Evolutionary conservation across 1,139 yeast genomes (phyloP).

Genomic region (Hyphopichia wangnamkhiaoensis): DNA sequence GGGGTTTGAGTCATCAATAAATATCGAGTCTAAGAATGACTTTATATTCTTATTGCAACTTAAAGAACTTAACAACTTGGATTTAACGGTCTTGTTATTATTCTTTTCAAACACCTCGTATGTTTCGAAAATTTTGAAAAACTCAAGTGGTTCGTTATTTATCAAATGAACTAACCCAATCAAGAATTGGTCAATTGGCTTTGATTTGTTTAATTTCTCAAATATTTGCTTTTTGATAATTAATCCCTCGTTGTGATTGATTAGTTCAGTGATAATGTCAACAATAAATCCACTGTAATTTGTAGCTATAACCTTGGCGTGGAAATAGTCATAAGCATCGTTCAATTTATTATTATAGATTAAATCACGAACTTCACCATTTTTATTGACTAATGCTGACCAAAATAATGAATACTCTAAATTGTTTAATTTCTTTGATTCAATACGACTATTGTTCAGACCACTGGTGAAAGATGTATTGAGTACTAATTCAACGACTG

Average conservation of each 20-base stretch:
- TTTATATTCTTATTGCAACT: slow-evolving; percentile 16
- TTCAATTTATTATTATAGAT: slow-evolving; percentile 21
- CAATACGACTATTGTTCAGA: slow-evolving; percentile 11
- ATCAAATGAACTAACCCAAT: slow-evolving; percentile 37
- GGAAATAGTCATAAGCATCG: slow-evolving; percentile 30
- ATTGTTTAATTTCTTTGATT: slow-evolving; percentile 14
- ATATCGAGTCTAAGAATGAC: slow-evolving; percentile 23
- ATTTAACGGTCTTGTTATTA: slow-evolving; percentile 13
- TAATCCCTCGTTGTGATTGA: slow-evolving; percentile 29
- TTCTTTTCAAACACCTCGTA: slow-evolving; percentile 17
- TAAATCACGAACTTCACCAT: slow-evolving; percentile 20
- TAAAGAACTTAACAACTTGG: slow-evolving; percentile 20
- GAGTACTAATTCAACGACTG: slow-evolving; percentile 24
- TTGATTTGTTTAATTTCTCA: slow-evolving; percentile 17
- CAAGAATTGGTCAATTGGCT: slow-evolving; percentile 28
- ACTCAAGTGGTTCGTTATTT: slow-evolving; percentile 27
- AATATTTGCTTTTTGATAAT: slow-evolving; percentile 24
- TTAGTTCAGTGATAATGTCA: slow-evolving; percentile 34
- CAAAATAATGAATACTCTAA: slow-evolving; percentile 29
- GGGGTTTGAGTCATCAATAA: slow-evolving; percentile 11
- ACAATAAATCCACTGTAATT: slow-evolving; percentile 25
- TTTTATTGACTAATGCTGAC: slow-evolving; percentile 22
- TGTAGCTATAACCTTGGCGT: slow-evolving; percentile 14
- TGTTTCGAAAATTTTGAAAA: slow-evolving; percentile 22
- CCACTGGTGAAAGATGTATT: slow-evolving; percentile 24